Base-by-base conservation (phyloP, 2,329 filamentous ascomycete genomes). In the Ramularia endophylla region DNA sequence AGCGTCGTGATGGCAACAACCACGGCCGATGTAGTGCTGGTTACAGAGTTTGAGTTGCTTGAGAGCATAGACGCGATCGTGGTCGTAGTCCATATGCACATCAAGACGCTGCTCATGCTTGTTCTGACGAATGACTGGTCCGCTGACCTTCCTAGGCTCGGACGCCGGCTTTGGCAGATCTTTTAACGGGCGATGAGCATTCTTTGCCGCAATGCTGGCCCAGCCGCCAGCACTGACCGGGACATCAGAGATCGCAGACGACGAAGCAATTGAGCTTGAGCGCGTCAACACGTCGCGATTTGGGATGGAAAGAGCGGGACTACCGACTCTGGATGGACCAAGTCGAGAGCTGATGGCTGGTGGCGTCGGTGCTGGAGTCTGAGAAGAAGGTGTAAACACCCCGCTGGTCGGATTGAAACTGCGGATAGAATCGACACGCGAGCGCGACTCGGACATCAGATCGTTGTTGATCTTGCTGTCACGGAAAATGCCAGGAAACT, bases 21-120 rank as follows among this genome's bases (percentile, higher is more conserved):
- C 74, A 20, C 69, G 66, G 31, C 77, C 71, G 17, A 82, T 66
- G 54, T 74, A 80, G 55, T 77, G 71, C 42, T 77, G 71, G 53
- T 81, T 81, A 65, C 78, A 81, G 43, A 80, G 61, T 56, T 81
- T 81, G 47, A 80, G 59, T 59, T 74, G 76, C 62, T 80, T 80
- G 51, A 81, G 63, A 15, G 75, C 72, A 51, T 74, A 72, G 34
- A 81, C 66, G 46, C 79, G 75, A 13, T 75, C 67, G 44, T 74
- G 62, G 67, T 78, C 61, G 58, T 72, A 70, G 30, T 66, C 59
- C 61, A 71, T 61, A 60, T 68, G 54, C 57, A 68, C 51, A 54
- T 82, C 78, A 41, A 82, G 68, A 41, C 78, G 75, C 54, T 81
- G 76, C 27, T 76, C 77, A 44, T 66, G 63, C 44, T 73, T 74